Percentiles rank a stretch among this genome's conserved stretches.
phyloP scores from a whole-genome alignment of 169 alveolate genomes.

The Cryptosporidium ubiquitum region DNA sequence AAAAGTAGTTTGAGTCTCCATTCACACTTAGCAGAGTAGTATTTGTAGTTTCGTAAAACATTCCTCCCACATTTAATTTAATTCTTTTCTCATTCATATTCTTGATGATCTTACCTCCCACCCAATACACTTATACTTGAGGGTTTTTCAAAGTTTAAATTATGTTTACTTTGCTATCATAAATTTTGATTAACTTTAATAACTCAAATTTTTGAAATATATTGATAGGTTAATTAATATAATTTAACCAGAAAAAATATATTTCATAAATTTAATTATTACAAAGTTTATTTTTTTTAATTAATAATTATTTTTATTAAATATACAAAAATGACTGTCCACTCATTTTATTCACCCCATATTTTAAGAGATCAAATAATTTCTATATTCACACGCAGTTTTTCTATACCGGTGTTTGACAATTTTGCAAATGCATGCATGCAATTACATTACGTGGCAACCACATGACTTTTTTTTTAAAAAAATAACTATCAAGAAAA shows the following conservation, averaged over 20 bases:
- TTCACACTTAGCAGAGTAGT: constrained; percentile 25
- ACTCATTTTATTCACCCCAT: constrained; percentile 13
- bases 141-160: background rate
- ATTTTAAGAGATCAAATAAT: constrained; percentile 28
- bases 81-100: constrained; percentile 50
- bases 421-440: constrained; percentile 55
- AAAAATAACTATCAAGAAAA: background rate
- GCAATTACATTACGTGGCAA: constrained; percentile 53
- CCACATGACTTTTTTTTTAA: background rate
- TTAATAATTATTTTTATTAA: too few relatives aligned
- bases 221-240: background rate
- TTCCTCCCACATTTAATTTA: constrained; percentile 62
- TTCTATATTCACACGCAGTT: constrained; percentile 23
- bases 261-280: background rate
- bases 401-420: constrained; percentile 58
- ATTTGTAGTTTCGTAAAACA: constrained; percentile 47
- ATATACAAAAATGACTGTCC: background rate
- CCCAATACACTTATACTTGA: background rate
- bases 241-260: background rate
- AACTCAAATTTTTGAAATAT: background rate
- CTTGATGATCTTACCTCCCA: background rate
- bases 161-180: background rate
- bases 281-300: background rate
- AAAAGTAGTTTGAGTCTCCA: constrained; percentile 50
- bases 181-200: background rate